A percentile compares a stretch with the other conserved stretches of the same genome.
phyloP scores from a whole-genome alignment of 176 grass and related monocot genomes.

The Canna indica region DNA sequence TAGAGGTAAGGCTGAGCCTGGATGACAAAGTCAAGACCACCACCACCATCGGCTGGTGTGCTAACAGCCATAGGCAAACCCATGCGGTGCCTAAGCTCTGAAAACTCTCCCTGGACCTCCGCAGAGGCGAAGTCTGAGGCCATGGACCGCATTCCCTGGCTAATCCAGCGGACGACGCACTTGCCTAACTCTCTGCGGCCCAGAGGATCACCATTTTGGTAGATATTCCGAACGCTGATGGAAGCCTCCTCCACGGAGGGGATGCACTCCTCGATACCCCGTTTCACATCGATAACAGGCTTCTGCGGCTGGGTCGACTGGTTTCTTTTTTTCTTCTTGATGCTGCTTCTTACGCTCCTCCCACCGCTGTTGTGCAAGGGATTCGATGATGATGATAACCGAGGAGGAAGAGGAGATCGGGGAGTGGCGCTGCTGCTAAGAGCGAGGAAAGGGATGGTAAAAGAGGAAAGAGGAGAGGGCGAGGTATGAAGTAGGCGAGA shows the following conservation, averaged over 20 bases:
- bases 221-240: slow-evolving; percentile 54
- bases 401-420: background rate
- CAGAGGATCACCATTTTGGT: slow-evolving; percentile 65
- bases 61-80: slow-evolving; percentile 3
- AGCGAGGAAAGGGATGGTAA: background rate
- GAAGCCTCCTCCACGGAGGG: slow-evolving; percentile 60
- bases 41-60: background rate
- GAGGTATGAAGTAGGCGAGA: background rate
- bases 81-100: slow-evolving; percentile 36
- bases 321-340: slow-evolving; percentile 1
- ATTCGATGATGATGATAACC: background rate
- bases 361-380: background rate
- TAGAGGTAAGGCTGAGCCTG: slow-evolving; percentile 70
- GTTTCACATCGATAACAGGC: background rate
- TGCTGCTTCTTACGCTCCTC: background rate
- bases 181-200: slow-evolving; percentile 69
- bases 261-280: slow-evolving; percentile 32
- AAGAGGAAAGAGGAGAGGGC: background rate
- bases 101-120: slow-evolving; percentile 61
- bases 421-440: background rate
- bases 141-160: slow-evolving; percentile 83
- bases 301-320: slow-evolving; percentile 3
- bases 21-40: slow-evolving; percentile 54
- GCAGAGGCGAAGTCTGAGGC: slow-evolving; percentile 54
- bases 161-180: slow-evolving; percentile 67